Evolutionary conservation across 345 rosid genomes (phyloP), one percentile per base, ranked within the genome.

Genomic region (Sisymbrium irio): DNA sequence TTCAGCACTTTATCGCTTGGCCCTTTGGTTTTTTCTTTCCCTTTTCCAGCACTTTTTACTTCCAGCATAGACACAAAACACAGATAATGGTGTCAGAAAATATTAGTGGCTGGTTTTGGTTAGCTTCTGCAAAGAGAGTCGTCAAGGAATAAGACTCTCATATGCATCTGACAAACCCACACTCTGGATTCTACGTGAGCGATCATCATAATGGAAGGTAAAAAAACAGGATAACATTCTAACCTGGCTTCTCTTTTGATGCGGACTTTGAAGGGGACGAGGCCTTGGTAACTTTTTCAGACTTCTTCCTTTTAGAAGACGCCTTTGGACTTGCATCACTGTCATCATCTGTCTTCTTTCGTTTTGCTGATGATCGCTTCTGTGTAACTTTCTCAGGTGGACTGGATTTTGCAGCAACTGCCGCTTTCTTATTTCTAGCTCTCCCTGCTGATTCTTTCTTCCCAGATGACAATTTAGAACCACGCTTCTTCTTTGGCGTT

Each of bases 171-270:
- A 66, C 36, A 39, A 14, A 33, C 25, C 1, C 51, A 19, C 37
- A 11, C 40, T 59, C n/a, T 56, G n/a, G 15, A 35, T 33, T 42
- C 30, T 22, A 73, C 39, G 32, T 58, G 49, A 59, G 20, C 12
- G 11, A 30, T 41, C 19, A 50, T 40, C 44, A 18, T 30, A 50
- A 27, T 55, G 45, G 12, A 70, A 62, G 49, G 27, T 5, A 5
- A 12, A 19, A 25, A 40, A 18, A 59, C 10, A 39, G 12, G 49
- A 33, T 50, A 65, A 71, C 22, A 54, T 32, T 18, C 19, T 54
- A 33, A 92, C 96, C 83, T 45, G 82, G 45, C 81, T 82, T 95
- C 84, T 90, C 97, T 84, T 89, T 86, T 32, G 85, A 62, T 12
- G 84, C 80, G 72, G 88, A 76, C 67, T 87, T 89, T 14, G 73